Base-by-base conservation (phyloP, 2,329 filamentous ascomycete species). In the Pseudocercospora fuligena region DNA sequence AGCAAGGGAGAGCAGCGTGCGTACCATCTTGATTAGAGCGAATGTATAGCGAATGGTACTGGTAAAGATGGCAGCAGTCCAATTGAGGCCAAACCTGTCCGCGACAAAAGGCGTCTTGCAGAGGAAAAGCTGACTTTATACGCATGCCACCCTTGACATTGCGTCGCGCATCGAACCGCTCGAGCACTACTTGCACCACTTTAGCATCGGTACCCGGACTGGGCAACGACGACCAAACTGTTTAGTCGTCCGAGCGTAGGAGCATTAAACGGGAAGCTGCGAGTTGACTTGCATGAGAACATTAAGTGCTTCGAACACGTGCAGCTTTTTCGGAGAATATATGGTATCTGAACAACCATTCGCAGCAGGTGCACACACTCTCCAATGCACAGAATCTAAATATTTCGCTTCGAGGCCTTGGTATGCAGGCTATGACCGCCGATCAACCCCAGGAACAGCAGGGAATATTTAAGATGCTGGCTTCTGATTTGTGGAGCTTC, bases 1-100 rank as follows among this genome's bases (percentile, higher is more conserved):
- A n/a, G 63, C 43, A 21, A 64, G 33, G 56, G 59, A 40, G 7
- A 66, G 31, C 21, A 64, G 43, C 56, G 62, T n/a, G 46, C 19
- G 54, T 61, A 70, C 56, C 66, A 69, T 70, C 9, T 58, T 66
- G 65, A 60, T 23, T 8, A 33, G 49, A 49, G 16, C 16, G 9
- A 59, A 6, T 19, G 33, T 43, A 16, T 36, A 25, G 56, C 56
- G 5, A 43, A 25, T 40, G n/a, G 56, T 36, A 19, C 16, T 56
- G 27, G 16, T 27, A 27, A 51, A 23, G 47, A 56, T n/a, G 51
- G 51, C 25, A 27, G 51, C 25, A 33, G 51, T 14, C 9, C 25
- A 56, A 7, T 31, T 3, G 27, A 27, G 27, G 9, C 25, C 8
- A 29, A 54, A 25, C 25, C 14, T 25, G 14, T n/a, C 3, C 23